Evolutionary conservation across 2,329 filamentous ascomycete species (phyloP).

Genomic region (Fusarium foetens): DNA sequence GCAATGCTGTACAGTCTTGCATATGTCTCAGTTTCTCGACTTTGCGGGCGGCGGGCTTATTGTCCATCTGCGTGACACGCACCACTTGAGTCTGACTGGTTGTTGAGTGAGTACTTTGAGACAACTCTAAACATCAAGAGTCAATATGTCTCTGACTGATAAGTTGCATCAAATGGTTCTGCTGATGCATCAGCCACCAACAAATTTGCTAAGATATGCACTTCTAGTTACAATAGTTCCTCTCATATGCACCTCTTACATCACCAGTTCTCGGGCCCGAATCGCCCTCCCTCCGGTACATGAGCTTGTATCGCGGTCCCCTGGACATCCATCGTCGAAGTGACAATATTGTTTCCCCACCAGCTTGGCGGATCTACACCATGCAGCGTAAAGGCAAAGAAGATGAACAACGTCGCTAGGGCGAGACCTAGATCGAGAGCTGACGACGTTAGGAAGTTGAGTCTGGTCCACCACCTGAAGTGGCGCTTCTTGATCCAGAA

Average conservation of each 20-base stretch:
- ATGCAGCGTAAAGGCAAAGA: slow-evolving; percentile 74
- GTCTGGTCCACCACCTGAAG: slow-evolving; percentile 77
- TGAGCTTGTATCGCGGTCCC: slow-evolving; percentile 67
- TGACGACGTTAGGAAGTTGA: slow-evolving; percentile 78
- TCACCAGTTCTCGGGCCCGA: slow-evolving; percentile 69
- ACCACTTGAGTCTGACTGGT: slow-evolving; percentile 10
- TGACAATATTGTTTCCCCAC: slow-evolving; percentile 74
- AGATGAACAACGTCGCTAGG: slow-evolving; percentile 73
- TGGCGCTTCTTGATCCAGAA: slow-evolving; percentile 71
- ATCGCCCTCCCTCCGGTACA: slow-evolving; percentile 64
- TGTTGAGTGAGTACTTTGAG: neutral
- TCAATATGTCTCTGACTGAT: slow-evolving; percentile 4
- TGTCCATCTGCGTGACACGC: slow-evolving; percentile 5
- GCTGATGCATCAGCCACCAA: slow-evolving; percentile 16
- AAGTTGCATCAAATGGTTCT: neutral
- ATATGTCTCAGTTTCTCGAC: neutral
- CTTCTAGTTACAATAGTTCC: neutral
- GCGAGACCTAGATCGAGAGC: slow-evolving; percentile 76
- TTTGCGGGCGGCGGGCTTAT: slow-evolving; percentile 11
- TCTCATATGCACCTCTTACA: neutral
- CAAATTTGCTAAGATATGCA: neutral
- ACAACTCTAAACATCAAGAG: neutral
- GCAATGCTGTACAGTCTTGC: neutral
- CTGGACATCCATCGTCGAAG: slow-evolving; percentile 69
- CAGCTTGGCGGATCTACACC: slow-evolving; percentile 70